phyloP scores from a whole-genome alignment of 345 rosid species.

The Citrus cavaleriei region DNA sequence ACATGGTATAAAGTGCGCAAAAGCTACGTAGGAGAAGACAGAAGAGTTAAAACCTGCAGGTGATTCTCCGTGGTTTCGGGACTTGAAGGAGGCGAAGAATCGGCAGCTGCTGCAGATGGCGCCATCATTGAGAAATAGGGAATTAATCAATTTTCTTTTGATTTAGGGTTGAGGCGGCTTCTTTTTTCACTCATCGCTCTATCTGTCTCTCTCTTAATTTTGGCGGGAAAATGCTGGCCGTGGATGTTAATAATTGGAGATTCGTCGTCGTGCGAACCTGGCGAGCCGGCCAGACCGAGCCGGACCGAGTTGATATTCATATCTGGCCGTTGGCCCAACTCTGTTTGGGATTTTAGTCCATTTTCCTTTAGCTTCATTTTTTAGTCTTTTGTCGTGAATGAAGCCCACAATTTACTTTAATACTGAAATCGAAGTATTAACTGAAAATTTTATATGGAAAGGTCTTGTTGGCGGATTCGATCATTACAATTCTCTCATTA shows the following conservation, averaged over 20 bases:
- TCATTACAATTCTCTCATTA: too few relatives aligned
- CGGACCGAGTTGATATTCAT: neutral
- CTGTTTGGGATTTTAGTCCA: neutral
- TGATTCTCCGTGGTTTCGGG: slow-evolving; percentile 35
- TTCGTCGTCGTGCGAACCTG: neutral
- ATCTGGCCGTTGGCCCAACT: neutral
- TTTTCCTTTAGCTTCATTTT: neutral
- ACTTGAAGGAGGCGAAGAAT: slow-evolving; percentile 28
- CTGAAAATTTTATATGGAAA: too few relatives aligned
- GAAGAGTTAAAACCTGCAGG: slow-evolving; percentile 40
- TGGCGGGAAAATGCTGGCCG: slow-evolving; percentile 37
- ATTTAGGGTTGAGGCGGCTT: slow-evolving; percentile 27
- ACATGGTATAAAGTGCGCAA: neutral
- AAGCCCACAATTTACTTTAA: too few relatives aligned
- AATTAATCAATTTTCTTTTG: neutral
- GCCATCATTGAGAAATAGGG: slow-evolving; percentile 23
- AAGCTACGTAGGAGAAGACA: neutral
- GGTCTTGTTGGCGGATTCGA: too few relatives aligned
- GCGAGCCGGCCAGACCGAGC: neutral
- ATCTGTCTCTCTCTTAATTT: slow-evolving; percentile 8
- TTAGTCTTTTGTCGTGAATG: too few relatives aligned
- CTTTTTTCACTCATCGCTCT: neutral
- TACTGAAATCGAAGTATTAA: too few relatives aligned
- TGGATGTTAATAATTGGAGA: too few relatives aligned
- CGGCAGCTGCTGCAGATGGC: slow-evolving; percentile 25